Evolutionary conservation across 2,329 filamentous ascomycete species (phyloP).

Genomic region (Blastomyces percursus): DNA sequence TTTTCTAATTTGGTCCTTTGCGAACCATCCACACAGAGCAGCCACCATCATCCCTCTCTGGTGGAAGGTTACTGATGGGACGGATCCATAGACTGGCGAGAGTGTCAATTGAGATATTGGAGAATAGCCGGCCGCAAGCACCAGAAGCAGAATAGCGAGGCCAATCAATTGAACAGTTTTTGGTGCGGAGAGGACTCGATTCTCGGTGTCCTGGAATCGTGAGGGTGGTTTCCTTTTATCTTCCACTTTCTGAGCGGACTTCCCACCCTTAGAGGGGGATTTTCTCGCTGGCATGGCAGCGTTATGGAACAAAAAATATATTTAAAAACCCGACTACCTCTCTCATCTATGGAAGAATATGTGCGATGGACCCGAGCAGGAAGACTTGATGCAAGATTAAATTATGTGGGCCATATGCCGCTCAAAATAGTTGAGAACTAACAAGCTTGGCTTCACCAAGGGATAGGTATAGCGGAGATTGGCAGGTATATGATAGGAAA

Average conservation of each 20-base stretch:
- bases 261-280: neutral
- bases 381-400: neutral
- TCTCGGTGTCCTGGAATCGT: constrained; percentile 13
- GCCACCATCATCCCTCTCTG: constrained; percentile 53
- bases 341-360: neutral
- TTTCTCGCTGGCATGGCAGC: neutral
- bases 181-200: constrained; percentile 17
- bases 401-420: neutral
- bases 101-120: constrained; percentile 53
- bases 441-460: neutral
- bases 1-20: constrained; percentile 44
- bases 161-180: constrained; percentile 20
- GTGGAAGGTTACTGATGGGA: constrained; percentile 66
- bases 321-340: neutral
- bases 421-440: neutral
- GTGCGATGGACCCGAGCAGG: neutral
- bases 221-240: neutral
- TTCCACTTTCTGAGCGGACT: neutral
- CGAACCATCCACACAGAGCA: constrained; percentile 61
- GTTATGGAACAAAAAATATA: neutral
- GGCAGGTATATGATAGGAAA: too few species aligned
- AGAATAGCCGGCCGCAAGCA: constrained; percentile 32
- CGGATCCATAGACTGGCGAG: constrained; percentile 78
- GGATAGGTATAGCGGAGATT: neutral
- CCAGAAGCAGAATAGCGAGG: constrained; percentile 25